Evolutionary conservation across 2,329 filamentous ascomycete genomes (phyloP).

Genomic region (Diplodia corticola): DNA sequence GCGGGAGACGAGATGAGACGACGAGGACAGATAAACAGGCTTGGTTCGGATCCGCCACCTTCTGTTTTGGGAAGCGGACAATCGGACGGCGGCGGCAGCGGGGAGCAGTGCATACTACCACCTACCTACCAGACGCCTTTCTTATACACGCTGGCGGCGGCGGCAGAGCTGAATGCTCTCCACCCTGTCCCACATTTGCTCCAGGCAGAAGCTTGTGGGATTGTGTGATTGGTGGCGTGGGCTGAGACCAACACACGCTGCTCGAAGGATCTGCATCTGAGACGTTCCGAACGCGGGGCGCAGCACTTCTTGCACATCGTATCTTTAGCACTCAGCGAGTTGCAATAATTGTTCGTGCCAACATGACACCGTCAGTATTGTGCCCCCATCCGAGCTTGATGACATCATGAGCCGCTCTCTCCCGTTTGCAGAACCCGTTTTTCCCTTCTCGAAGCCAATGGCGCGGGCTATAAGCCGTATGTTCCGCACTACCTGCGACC

Average conservation of each 20-base stretch:
- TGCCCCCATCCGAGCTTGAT: no score
- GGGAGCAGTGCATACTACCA: no score
- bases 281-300: neutral
- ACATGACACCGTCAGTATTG: no score
- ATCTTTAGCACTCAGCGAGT: neutral
- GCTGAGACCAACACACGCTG: conserved; percentile 10
- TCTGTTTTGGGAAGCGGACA: neutral
- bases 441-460: no score
- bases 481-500: no score
- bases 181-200: conserved; percentile 13
- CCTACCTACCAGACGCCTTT: neutral
- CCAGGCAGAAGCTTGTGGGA: conserved; percentile 7
- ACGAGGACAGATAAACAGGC: neutral
- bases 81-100: neutral
- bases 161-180: neutral
- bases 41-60: neutral
- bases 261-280: conserved; percentile 11
- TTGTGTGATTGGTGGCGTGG: neutral
- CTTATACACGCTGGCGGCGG: neutral
- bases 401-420: no score
- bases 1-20: neutral
- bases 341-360: neutral
- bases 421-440: no score
- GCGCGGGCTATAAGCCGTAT: no score
- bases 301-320: neutral